Evolutionary conservation across 2,329 filamentous ascomycete genomes (phyloP).

Genomic region (Botrytis deweyae): DNA sequence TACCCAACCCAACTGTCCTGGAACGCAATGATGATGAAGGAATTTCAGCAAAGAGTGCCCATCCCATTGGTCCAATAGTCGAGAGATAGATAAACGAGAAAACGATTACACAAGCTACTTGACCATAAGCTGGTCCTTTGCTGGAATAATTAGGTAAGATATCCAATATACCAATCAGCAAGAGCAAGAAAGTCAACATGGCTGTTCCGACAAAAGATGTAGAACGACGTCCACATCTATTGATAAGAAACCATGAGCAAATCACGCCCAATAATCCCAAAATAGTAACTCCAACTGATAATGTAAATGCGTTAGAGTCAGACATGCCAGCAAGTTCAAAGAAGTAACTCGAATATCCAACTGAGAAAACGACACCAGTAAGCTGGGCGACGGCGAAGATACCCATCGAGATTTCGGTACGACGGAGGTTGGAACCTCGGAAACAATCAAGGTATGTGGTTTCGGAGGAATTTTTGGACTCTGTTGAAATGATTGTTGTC

Average conservation of each 20-base stretch:
- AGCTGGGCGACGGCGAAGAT: slow-evolving; percentile 43
- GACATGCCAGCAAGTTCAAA: slow-evolving; percentile 46
- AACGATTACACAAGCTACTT: slow-evolving; percentile 18
- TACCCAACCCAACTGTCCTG: slow-evolving; percentile 16
- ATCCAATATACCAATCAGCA: slow-evolving; percentile 19
- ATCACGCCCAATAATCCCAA: slow-evolving; percentile 15
- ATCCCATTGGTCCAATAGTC: slow-evolving; percentile 19
- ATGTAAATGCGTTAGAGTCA: slow-evolving; percentile 41
- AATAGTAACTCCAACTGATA: slow-evolving; percentile 17
- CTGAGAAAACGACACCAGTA: slow-evolving; percentile 60
- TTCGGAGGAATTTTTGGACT: slow-evolving; percentile 26
- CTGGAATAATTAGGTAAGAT: slow-evolving; percentile 17
- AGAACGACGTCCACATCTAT: slow-evolving; percentile 21
- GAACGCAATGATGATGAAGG: slow-evolving; percentile 10
- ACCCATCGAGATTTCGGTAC: slow-evolving; percentile 28
- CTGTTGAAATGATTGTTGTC: slow-evolving; percentile 28
- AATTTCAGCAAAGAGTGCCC: slow-evolving; percentile 22
- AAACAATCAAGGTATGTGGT: slow-evolving; percentile 30
- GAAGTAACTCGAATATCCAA: slow-evolving; percentile 49
- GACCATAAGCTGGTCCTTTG: slow-evolving; percentile 12
- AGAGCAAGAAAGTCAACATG: slow-evolving; percentile 7
- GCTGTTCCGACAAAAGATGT: slow-evolving; percentile 18
- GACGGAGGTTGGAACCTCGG: slow-evolving; percentile 28
- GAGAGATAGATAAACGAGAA: slow-evolving; percentile 20
- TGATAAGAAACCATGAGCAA: slow-evolving; percentile 21